Conservation (phyloP, 495 filamentous ascomycete genomes). For the Tuber aestivum region DNA sequence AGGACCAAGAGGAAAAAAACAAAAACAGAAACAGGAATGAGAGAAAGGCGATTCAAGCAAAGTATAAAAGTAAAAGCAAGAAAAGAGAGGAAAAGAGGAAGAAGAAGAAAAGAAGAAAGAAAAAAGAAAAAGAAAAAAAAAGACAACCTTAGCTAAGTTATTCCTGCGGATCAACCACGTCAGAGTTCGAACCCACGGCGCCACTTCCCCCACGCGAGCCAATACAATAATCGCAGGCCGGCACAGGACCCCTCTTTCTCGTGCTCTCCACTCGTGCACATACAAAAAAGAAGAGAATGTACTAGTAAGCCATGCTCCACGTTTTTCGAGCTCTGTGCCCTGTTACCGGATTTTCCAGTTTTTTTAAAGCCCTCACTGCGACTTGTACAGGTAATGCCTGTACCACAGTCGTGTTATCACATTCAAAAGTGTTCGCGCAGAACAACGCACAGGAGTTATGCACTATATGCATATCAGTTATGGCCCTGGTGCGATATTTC, state of each 20-base stretch:
- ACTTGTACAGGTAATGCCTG: background rate
- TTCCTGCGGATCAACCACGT: background rate
- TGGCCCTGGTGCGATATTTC: background rate
- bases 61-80: background rate
- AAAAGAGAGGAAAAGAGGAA: too few species aligned
- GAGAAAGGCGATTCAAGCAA: background rate
- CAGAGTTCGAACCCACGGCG: background rate
- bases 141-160: background rate
- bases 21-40: background rate
- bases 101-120: background rate
- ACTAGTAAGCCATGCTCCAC: background rate
- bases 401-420: background rate
- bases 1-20: background rate
- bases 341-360: background rate
- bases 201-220: background rate
- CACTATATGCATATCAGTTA: background rate
- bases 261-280: background rate
- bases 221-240: background rate
- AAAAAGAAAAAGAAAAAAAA: background rate
- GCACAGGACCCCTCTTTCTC: background rate
- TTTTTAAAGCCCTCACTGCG: background rate
- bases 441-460: background rate
- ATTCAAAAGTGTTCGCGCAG: background rate
- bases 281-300: too few species aligned
- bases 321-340: background rate